These are phyloP conservation scores for Pseudonitzschia pungens DNA, from an alignment of 108 stramenopile species.

Conservation along the genomic window DNA sequence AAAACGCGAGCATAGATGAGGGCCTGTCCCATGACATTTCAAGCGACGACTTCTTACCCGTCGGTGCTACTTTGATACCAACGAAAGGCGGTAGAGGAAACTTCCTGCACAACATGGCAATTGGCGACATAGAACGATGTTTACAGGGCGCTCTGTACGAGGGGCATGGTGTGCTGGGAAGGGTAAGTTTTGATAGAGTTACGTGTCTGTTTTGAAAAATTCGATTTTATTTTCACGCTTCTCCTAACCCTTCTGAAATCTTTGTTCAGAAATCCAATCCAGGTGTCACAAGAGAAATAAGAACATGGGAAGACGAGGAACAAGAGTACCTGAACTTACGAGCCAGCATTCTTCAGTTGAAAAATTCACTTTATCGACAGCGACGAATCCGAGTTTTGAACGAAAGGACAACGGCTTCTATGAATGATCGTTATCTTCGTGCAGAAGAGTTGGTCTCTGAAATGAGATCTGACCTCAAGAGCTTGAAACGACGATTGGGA, in stretches of 20 bases:
- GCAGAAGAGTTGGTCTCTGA: conserved; percentile 69
- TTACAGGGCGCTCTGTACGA: conserved; percentile 53
- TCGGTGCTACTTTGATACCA: conserved; percentile 66
- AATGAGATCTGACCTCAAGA: conserved; percentile 78
- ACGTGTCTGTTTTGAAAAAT: not conserved
- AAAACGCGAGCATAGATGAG: not conserved
- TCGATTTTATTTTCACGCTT: not conserved
- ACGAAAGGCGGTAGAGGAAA: conserved; percentile 55
- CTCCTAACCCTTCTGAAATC: not conserved
- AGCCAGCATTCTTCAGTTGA: conserved; percentile 58
- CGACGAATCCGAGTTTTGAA: conserved; percentile 69
- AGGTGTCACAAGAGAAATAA: conserved; percentile 49
- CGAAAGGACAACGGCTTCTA: conserved; percentile 50
- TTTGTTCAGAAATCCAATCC: conserved; percentile 42
- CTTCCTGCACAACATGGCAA: conserved; percentile 38
- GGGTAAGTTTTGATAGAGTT: conserved; percentile 24
- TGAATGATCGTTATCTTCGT: conserved; percentile 52
- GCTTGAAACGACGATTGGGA: conserved; percentile 60
- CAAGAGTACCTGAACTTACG: conserved; percentile 55
- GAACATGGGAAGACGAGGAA: conserved; percentile 57
- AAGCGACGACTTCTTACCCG: conserved; percentile 41
- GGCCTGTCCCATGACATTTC: conserved; percentile 2
- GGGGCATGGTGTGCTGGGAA: conserved; percentile 48
- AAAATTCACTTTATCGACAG: conserved; percentile 68
- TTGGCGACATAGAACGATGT: conserved; percentile 54